A percentile compares a stretch with the other conserved stretches of the same genome.
These are phyloP conservation scores for Phaeosphaeriaceae sp. DNA, from an alignment of 2,329 filamentous ascomycete genomes.

Conservation along the genomic window DNA sequence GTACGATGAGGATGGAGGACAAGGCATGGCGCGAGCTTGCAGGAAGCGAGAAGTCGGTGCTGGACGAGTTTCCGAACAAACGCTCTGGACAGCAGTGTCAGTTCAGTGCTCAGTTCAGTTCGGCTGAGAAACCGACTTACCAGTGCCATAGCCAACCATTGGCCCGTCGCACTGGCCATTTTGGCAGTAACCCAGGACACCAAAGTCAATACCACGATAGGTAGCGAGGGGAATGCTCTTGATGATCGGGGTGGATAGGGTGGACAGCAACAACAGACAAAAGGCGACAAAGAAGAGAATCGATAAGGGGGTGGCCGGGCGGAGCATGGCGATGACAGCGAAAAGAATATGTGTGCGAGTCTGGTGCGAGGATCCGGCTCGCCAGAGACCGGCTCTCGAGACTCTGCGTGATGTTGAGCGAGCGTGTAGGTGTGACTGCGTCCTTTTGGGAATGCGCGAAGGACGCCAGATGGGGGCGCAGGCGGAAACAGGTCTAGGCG, in stretches of 20 bases:
- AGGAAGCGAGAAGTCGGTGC: constrained; percentile 65
- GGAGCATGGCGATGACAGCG: constrained; percentile 78
- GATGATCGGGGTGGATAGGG: constrained; percentile 90
- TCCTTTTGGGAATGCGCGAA: constrained; percentile 8
- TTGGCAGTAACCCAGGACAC: constrained; percentile 89
- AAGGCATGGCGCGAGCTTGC: constrained; percentile 72
- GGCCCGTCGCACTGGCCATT: constrained; percentile 69
- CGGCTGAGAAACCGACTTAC: constrained; percentile 59
- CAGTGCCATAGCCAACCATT: constrained; percentile 83
- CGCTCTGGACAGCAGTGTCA: constrained; percentile 49
- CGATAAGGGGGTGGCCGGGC: constrained; percentile 89
- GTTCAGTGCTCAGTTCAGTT: constrained; percentile 8
- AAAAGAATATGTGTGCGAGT: constrained; percentile 22
- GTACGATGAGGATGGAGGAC: constrained; percentile 89
- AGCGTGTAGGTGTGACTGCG: constrained; percentile 14
- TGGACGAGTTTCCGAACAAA: constrained; percentile 54
- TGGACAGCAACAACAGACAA: constrained; percentile 80
- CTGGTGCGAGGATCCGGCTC: constrained; percentile 32
- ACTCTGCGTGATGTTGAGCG: constrained; percentile 25
- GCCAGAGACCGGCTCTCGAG: constrained; percentile 39
- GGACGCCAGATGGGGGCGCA: constrained; percentile 18
- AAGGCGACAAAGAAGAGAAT: constrained; percentile 86
- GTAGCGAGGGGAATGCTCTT: constrained; percentile 82
- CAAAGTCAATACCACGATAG: constrained; percentile 79
- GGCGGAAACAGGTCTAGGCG: constrained; percentile 33